phyloP scores from a whole-genome alignment of 2,329 filamentous ascomycete species.

The Aspergillus quadrilineatus region DNA sequence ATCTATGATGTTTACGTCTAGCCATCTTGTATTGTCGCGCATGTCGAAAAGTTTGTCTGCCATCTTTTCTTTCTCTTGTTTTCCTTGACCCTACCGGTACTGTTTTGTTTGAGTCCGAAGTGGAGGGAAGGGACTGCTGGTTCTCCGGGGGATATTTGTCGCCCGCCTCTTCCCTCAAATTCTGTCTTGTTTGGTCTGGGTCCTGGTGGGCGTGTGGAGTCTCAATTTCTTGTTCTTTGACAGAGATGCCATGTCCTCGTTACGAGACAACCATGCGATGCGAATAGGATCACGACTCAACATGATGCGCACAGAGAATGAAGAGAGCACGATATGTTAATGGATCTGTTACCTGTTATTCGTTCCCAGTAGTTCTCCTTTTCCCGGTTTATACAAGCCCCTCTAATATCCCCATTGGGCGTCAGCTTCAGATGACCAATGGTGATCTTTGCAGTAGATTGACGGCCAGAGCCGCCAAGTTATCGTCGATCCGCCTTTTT shows the following conservation, averaged over 20 bases:
- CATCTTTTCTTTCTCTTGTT: constrained; percentile 24
- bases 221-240: constrained; percentile 26
- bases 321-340: constrained; percentile 12
- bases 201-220: constrained; percentile 29
- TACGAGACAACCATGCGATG: constrained; percentile 27
- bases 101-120: constrained; percentile 36
- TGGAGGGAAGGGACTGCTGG: constrained; percentile 28
- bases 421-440: too few species aligned
- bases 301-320: constrained; percentile 12
- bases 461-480: too few species aligned
- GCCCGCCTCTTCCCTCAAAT: constrained; percentile 18
- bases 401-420: too few species aligned
- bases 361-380: not conserved
- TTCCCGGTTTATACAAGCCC: too few species aligned
- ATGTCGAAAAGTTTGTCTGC: constrained; percentile 39
- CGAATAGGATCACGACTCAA: constrained; percentile 27
- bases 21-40: constrained; percentile 34
- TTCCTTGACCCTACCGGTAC: constrained; percentile 29
- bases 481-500: too few species aligned
- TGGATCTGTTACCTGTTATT: not conserved
- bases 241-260: constrained; percentile 22
- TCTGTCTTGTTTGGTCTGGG: constrained; percentile 24
- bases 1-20: constrained; percentile 31
- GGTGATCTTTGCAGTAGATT: too few species aligned
- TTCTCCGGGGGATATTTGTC: not conserved